These are phyloP conservation scores for Alternaria arbusti DNA, from an alignment of 2,329 filamentous ascomycete species.

Conservation along the genomic window DNA sequence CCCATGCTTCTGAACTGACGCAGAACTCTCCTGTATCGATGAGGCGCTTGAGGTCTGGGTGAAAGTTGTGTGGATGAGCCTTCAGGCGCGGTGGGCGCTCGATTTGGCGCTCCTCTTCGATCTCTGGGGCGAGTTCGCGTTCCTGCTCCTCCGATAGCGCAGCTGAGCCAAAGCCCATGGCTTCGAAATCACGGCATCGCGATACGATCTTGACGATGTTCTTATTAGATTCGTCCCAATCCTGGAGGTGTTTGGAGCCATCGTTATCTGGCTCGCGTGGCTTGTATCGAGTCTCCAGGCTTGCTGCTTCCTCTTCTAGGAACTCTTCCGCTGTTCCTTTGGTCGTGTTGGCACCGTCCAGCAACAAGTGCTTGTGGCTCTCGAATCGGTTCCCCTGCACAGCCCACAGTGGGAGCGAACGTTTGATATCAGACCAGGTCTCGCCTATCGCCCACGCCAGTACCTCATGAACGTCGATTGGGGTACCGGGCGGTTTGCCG, in stretches of 20 bases:
- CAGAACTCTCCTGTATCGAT: constrained; percentile 47
- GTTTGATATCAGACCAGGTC: constrained; percentile 59
- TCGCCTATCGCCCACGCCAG: constrained; percentile 66
- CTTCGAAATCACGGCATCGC: constrained; percentile 32
- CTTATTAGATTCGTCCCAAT: constrained; percentile 20
- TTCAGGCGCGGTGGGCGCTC: constrained; percentile 54
- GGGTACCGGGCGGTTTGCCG: neutral
- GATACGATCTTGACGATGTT: constrained; percentile 29
- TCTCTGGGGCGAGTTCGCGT: constrained; percentile 69
- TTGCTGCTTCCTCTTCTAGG: constrained; percentile 63
- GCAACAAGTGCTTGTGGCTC: constrained; percentile 47
- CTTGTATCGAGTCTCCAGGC: constrained; percentile 60
- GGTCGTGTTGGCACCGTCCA: constrained; percentile 37
- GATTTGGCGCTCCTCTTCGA: constrained; percentile 65
- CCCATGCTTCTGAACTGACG: constrained; percentile 42
- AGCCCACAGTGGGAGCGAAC: constrained; percentile 65
- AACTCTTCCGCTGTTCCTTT: constrained; percentile 51
- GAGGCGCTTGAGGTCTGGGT: constrained; percentile 54
- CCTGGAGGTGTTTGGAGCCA: neutral
- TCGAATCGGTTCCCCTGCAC: constrained; percentile 63
- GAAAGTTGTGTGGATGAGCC: constrained; percentile 53
- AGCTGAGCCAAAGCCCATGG: constrained; percentile 40
- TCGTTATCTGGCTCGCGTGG: constrained; percentile 31
- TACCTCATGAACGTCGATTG: constrained; percentile 61
- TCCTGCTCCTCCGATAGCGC: constrained; percentile 71